Base-by-base conservation (phyloP, 2,329 filamentous ascomycete species). In the Ceratocystis smalleyi region DNA sequence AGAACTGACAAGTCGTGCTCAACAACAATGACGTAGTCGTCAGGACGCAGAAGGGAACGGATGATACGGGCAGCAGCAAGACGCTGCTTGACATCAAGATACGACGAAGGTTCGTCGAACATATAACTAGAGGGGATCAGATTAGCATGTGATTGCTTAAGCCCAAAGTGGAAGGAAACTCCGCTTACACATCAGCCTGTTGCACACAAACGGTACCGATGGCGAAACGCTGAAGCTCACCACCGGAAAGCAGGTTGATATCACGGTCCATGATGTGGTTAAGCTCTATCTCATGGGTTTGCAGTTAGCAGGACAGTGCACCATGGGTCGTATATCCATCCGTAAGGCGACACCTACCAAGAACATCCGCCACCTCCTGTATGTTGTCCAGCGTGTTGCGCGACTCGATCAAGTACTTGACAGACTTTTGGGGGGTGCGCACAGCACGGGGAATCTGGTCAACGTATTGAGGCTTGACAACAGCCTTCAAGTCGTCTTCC, bases 71-170 rank as follows among this genome's bases (percentile, higher is more conserved):
- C 92, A 68, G 95, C 94, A 70, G 87, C 88, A 69, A 99, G 80
- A 86, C 94, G 89, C 78, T 99, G 94, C 83, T 97, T 97, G 73
- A 99, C 94, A 87, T 99, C 95, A 66, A 99, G 83, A 76, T 96
- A 99, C 45, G 94, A 99, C 49, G 92, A 97, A 19, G 95, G 95
- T 79, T 99, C 94, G 76, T 99, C 94, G 72, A 99, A 99, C 94
- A 99, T 97, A 81, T 99, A 99, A 10, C 67, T 68, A 47, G 1
- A 51, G n/a, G 1, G n/a, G 24, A 55, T 5, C 45, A 12, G 2
- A 54, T 66, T 63, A 66, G 61, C 43, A 66, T 63, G 51, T 59
- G 61, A 55, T 22, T 59, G 17, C 24, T 60, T 27, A 12, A 17
- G 6, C 43, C 78, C n/a, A 30, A 45, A 17, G 10, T n/a, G 17